Evolutionary conservation across 306 rosid species (phyloP).

Genomic region (Castanea crenata): DNA sequence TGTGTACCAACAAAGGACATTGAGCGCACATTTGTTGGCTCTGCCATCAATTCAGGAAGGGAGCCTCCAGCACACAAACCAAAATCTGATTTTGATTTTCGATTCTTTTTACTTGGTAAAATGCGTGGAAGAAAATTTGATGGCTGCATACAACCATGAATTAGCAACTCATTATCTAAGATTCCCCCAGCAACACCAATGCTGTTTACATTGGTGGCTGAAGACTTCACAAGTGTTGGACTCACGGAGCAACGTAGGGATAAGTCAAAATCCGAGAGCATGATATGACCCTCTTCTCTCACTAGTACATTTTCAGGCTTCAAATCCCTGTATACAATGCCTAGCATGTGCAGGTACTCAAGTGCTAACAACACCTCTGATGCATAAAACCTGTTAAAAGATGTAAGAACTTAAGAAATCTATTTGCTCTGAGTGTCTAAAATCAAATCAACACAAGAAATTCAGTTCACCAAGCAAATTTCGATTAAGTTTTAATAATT

Average conservation of each 20-base stretch:
- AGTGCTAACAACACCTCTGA: slow-evolving; percentile 80
- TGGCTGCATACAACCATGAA: slow-evolving; percentile 51
- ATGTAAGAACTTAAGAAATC: slow-evolving; percentile 11
- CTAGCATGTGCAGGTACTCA: slow-evolving; percentile 95
- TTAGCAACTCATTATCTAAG: slow-evolving; percentile 44
- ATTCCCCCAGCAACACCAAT: slow-evolving; percentile 24
- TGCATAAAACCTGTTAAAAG: slow-evolving; percentile 68
- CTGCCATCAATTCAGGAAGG: slow-evolving; percentile 89
- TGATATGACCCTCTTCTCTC: slow-evolving; percentile 87
- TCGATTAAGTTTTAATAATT: background rate
- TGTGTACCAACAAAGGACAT: slow-evolving; percentile 96
- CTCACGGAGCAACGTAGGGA: slow-evolving; percentile 83
- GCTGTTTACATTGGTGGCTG: slow-evolving; percentile 41
- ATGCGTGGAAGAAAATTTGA: slow-evolving; percentile 76
- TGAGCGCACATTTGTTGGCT: slow-evolving; percentile 84
- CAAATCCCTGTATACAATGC: slow-evolving; percentile 86
- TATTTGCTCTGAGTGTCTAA: background rate
- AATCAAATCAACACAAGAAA: background rate
- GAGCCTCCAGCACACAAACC: slow-evolving; percentile 59
- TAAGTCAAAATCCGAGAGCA: slow-evolving; percentile 92
- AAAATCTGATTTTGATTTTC: slow-evolving; percentile 80
- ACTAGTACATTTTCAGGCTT: slow-evolving; percentile 89
- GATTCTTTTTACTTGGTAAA: slow-evolving; percentile 64
- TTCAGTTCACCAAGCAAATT: background rate
- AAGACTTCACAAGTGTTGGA: slow-evolving; percentile 82